Evolutionary conservation across 208 protist genomes (phyloP), one percentile per base, ranked within the genome.

Genomic region (Trypanosoma lewisi): DNA sequence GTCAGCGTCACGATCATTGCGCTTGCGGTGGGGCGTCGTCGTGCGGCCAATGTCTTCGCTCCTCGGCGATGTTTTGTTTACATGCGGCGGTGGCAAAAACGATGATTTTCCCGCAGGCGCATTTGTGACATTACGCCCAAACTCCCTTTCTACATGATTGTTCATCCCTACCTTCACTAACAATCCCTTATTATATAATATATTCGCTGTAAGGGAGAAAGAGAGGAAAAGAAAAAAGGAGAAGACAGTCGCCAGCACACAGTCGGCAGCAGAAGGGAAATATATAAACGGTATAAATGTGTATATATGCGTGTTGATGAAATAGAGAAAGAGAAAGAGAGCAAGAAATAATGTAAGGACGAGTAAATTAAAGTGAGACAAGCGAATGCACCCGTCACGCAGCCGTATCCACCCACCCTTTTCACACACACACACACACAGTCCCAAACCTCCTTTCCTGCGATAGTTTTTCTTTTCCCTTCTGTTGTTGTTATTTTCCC

Each of bases 71-170:
- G 19, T 6, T 2, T 12, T 17, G 11, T 30, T 1, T 5, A 17
- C 4, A 11, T 23, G 12, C 50, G 56, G 41, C 16, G 2, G 14
- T 62, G 6, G 12, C 2, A 11, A 8, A 27, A 34, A n/a, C 6
- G 30, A 16, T 6, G 21, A 16, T 21, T 37, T 62, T 7, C 50
- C 28, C 23, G 12, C 53, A 41, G 51, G 37, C 5, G 47, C 34
- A 47, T 74, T 74, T 49, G 68, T 74, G 19, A 74, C 68, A 34
- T 74, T 67, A 3, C 68, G 68, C 1, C 68, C 68, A 48, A 74
- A 74, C 41, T 74, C 51, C 34, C 65, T 23, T 27, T 67, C 12
- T 3, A 27, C n/a, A 9, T 33, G 21, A 42, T 31, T 59, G 14
- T n/a, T 58, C 34, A 47, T 63, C 47, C 21, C 8, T n/a, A 8